Evolutionary conservation across 768 basidiomycete genomes (phyloP), one percentile per base, ranked within the genome.

Genomic region (Podaxis sp.): DNA sequence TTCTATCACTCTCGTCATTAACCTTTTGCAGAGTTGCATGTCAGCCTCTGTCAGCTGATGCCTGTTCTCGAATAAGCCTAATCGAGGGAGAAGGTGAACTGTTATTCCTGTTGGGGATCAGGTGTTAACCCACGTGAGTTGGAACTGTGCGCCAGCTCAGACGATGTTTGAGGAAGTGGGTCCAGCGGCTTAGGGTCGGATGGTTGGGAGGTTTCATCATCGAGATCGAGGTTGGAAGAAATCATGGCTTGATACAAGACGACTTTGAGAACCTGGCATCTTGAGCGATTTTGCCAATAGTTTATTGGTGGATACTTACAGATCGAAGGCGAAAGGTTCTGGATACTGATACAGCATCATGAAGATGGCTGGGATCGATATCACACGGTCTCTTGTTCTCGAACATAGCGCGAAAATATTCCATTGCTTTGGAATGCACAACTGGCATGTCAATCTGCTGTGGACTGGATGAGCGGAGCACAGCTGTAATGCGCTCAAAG

Each of bases 231-330:
- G 63, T 88, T 77, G 37, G 80, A 77, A 16, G 77, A 79, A 1
- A 85, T 84, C 62, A 88, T 80, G 28, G 89, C 74, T 66, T 77
- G 81, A 69, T 91, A 91, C 59, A 86, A 77, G 32, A 89, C 72
- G 4, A 82, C 78, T 63, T 89, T 90, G 68, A 79, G 79, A 56
- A 84, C 77, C 87, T 88, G 61, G 21, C 46, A 18, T 35, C 57
- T 37, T 36, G 55, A 60, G 42, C 62, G 14, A 32, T 62, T 62
- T 23, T 38, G 44, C 42, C 46, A 38, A 21, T 27, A 62, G 27
- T 5, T 28, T 1, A 40, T 23, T 11, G 32, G 21, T 47, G 13
- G 14, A 40, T 36, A 76, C 86, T 67, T 65, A 89, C 88, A 3
- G 76, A 73, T n/a, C 65, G 54, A 44, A 88, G 70, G 38, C 76